Conservation (phyloP, 2,329 filamentous ascomycete species). For the Colletotrichum sidae region DNA sequence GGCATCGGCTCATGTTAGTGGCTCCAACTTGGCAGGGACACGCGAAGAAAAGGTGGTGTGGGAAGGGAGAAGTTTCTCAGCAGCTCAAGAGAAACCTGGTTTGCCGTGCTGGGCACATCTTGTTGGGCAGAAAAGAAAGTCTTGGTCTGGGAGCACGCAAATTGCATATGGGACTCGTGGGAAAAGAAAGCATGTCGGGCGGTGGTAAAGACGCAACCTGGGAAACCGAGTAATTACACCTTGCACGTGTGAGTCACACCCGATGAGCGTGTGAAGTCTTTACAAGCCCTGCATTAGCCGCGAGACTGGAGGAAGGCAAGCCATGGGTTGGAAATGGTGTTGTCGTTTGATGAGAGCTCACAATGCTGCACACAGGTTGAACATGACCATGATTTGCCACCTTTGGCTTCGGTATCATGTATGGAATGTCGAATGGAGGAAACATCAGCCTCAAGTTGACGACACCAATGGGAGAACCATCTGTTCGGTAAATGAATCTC, state of each 20-base stretch:
- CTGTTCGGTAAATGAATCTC: no score
- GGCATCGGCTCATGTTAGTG: slow-evolving; percentile 22
- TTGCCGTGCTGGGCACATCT: not conserved
- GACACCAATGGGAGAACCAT: no score
- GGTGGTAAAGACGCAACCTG: not conserved
- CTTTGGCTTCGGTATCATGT: not conserved
- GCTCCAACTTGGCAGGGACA: slow-evolving; percentile 26
- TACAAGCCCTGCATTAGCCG: slow-evolving; percentile 30
- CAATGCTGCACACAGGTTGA: not conserved
- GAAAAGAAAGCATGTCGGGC: slow-evolving; percentile 30
- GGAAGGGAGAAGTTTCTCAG: slow-evolving; percentile 20
- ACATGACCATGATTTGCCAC: not conserved
- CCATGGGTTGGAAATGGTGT: not conserved
- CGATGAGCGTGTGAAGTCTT: slow-evolving; percentile 26
- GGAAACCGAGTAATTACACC: not conserved
- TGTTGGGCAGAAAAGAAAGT: slow-evolving; percentile 26
- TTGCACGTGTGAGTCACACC: slow-evolving; percentile 33
- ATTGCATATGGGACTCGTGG: slow-evolving; percentile 15
- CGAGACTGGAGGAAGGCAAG: not conserved
- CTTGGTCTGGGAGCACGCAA: slow-evolving; percentile 17
- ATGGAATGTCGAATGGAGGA: no score
- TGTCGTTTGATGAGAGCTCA: slow-evolving; percentile 8
- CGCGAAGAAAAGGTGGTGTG: not conserved
- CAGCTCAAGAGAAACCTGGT: slow-evolving; percentile 4
- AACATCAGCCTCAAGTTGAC: no score